phyloP scores from a whole-genome alignment of 441 rosid genomes.

The Syzygium syzygioides region DNA sequence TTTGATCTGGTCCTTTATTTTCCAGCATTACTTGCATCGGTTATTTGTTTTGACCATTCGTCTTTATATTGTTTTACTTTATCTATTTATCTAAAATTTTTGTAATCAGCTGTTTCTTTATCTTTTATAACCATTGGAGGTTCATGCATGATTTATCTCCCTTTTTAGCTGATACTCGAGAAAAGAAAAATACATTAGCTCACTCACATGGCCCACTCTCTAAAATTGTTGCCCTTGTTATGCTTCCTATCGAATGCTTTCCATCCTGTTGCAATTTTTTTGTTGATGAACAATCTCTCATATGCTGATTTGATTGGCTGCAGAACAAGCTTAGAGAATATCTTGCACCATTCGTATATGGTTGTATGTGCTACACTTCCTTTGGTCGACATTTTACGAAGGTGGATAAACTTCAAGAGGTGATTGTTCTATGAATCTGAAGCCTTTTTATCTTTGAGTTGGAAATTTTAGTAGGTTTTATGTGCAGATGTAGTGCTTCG shows the following conservation, averaged over 20 bases:
- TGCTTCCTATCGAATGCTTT: neutral
- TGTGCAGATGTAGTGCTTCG: too few relatives aligned
- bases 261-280: neutral
- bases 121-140: neutral
- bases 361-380: conserved; percentile 78
- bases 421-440: conserved; percentile 15
- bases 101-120: neutral
- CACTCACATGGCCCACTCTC: neutral
- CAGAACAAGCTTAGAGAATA: conserved; percentile 79
- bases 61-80: neutral
- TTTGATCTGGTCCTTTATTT: neutral
- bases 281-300: neutral
- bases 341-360: conserved; percentile 79
- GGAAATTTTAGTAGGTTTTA: neutral
- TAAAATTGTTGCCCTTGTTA: neutral
- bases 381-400: conserved; percentile 95
- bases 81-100: neutral
- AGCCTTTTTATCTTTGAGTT: neutral
- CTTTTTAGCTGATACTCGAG: neutral
- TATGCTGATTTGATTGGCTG: conserved; percentile 18
- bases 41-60: neutral
- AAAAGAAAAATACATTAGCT: neutral
- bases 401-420: conserved; percentile 75
- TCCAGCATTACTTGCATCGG: neutral
- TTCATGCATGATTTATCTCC: neutral